Evolutionary conservation across 306 rosid genomes (phyloP), one percentile per base, ranked within the genome.

Genomic region (Vigna reflexopilosa): DNA sequence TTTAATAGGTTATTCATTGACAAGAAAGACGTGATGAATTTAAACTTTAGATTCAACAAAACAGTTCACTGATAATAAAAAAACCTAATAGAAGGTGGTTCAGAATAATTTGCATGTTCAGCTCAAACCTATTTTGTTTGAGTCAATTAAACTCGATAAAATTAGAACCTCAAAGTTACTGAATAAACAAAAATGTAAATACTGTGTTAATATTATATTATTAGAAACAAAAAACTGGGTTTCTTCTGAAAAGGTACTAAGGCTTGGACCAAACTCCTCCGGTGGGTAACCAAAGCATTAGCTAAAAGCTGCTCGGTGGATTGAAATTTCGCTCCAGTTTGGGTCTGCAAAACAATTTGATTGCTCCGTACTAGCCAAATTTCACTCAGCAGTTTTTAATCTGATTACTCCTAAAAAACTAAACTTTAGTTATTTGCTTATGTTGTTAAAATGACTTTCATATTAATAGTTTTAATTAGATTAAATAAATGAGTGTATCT

Each of bases 71-170:
- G 34, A 20, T 47, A 26, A 76, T 48, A 61, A 61, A 70, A 20
- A 62, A 17, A 42, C 55, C 44, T 24, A 54, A 54, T 54, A 52
- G 70, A 70, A 79, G 61, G 38, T 67, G 74, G 17, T 19, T 83
- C 67, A 76, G 47, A 57, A 68, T 45, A 66, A 50, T 24, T 59
- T 47, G 34, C 42, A 62, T 22, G 50, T 38, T 59, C 20, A 80
- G 57, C 36, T 24, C 66, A 72, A 73, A 54, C 38, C 47, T 61
- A 13, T 50, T 52, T 38, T 45, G 36, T 70, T 79, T 44, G 44
- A 45, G 30, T 51, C 77, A 59, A 75, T 70, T 3, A 50, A 54
- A 50, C 54, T 36, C 11, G 5, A 30, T 20, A 30, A 26, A 7
- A 19, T 62, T 49, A 73, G 45, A 67, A 74, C 47, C 40, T 42